Evolutionary conservation across 768 basidiomycete species (phyloP).

Genomic region (Gelatoporia subvermispora): DNA sequence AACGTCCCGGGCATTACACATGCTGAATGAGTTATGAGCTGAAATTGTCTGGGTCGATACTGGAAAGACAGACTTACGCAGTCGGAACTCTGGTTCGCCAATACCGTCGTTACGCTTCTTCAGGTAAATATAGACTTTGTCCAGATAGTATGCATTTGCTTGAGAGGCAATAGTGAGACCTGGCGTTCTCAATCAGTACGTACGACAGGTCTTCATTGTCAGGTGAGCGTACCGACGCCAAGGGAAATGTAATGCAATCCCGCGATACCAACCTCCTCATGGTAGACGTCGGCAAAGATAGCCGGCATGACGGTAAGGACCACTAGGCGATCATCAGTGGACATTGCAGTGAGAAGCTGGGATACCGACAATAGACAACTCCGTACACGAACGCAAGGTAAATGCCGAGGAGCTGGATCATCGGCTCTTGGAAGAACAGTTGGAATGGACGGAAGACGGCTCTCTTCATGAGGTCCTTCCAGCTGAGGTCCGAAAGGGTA

Average conservation of each 20-base stretch:
- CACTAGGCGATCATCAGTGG: slow-evolving; percentile 34
- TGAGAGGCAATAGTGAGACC: slow-evolving; percentile 37
- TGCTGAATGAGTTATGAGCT: slow-evolving; percentile 29
- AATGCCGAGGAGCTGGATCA: slow-evolving; percentile 60
- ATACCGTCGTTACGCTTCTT: slow-evolving; percentile 48
- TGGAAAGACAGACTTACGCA: slow-evolving; percentile 31
- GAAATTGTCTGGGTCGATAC: background rate
- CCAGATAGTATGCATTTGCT: slow-evolving; percentile 52
- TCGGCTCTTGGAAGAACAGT: slow-evolving; percentile 56
- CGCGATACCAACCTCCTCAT: slow-evolving; percentile 49
- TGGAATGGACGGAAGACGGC: slow-evolving; percentile 65
- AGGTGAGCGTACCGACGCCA: slow-evolving; percentile 48
- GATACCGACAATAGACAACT: slow-evolving; percentile 45
- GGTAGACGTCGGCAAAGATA: slow-evolving; percentile 54
- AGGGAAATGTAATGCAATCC: slow-evolving; percentile 71
- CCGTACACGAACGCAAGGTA: slow-evolving; percentile 75
- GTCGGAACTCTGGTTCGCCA: slow-evolving; percentile 50
- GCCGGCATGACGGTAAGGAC: slow-evolving; percentile 61
- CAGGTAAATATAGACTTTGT: slow-evolving; percentile 48
- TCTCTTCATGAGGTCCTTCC: slow-evolving; percentile 44
- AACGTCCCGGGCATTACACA: slow-evolving; percentile 54
- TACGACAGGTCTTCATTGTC: background rate
- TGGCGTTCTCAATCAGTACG: slow-evolving; percentile 1
- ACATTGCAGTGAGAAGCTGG: background rate
- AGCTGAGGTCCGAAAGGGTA: slow-evolving; percentile 29